Conservation (phyloP, 208 protist species). For the Endotrypanum monterogeii region DNA sequence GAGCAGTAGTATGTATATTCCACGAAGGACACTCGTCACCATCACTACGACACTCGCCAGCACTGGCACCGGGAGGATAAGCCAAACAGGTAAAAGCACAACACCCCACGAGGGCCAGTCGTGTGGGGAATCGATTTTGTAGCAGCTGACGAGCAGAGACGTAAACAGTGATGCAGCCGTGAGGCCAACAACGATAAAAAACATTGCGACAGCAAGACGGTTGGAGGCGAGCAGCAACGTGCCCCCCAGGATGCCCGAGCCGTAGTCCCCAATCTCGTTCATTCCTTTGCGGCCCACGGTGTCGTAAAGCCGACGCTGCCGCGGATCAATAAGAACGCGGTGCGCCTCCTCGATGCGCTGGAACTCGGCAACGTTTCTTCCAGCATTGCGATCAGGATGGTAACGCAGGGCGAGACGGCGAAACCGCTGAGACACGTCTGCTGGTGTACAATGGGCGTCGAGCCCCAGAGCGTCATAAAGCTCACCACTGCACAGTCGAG, state of each 20-base stretch:
- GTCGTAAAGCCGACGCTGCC: conserved; percentile 97
- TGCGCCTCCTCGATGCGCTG: conserved; percentile 96
- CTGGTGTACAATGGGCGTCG: conserved; percentile 42
- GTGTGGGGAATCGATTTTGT: conserved; percentile 22
- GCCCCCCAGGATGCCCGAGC: conserved; percentile 26
- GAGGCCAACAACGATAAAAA: conserved; percentile 15
- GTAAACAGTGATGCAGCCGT: conserved; percentile 17
- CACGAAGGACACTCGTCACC: conserved; percentile 7
- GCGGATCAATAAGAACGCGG: conserved; percentile 93
- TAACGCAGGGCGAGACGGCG: conserved; percentile 85
- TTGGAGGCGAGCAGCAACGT: conserved; percentile 21
- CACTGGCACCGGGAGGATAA: conserved; percentile 31
- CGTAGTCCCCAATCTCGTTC: conserved; percentile 63
- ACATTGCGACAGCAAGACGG: conserved; percentile 21
- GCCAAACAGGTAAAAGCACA: conserved; percentile 44
- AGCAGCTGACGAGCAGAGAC: conserved; percentile 26
- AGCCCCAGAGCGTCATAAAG: conserved; percentile 85
- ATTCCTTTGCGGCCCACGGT: conserved; percentile 95
- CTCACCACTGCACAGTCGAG: conserved; percentile 44
- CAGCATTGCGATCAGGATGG: conserved; percentile 89
- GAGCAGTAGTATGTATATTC: conserved; percentile 22
- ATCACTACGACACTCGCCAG: conserved; percentile 24
- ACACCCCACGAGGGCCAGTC: conserved; percentile 32
- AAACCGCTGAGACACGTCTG: conserved; percentile 85
- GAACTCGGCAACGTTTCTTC: conserved; percentile 73